Base-by-base conservation (phyloP, 805 yeast genomes). In the Candida chilensis region DNA sequence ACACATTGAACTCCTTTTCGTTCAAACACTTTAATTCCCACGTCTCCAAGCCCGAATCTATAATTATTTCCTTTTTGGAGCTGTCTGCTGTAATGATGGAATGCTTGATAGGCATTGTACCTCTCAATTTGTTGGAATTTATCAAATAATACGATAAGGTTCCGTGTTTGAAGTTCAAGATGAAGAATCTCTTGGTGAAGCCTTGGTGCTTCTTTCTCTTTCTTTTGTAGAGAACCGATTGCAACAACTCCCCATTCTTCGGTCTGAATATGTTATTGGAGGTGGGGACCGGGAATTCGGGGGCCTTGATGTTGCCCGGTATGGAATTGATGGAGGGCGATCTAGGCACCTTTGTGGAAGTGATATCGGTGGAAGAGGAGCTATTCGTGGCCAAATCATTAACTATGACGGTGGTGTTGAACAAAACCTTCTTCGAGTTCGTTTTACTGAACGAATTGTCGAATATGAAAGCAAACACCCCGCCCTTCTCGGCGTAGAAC, bases 11-110 rank as follows among this genome's bases (percentile, higher is more conserved):
- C 39, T 82, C 88, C 5, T 66, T 61, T 8, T 55, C 53, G 33
- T 65, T 74, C 28, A 64, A 57, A 0, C 96, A 83, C 43, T 82
- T 84, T 36, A 90, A 61, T 22, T 74, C 76, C 97, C 97, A 90
- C 7, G 83, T 77, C 50, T 90, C 97, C 75, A 90, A 78, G 3
- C 97, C 97, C 0, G 96, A 86, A 50, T 92, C 96, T 35, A 92
- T 70, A 27, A 80, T 76, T 26, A 92, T 76, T 44, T 83, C 79
- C 31, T 72, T 57, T 16, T 74, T 71, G 34, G 71, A 70, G 16
- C 73, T 64, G 42, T 79, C 79, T 0, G 94, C 95, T 33, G 88
- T 73, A 2, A 92, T 76, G n/a, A 82, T 82, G 3, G 94, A 77
- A 28, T 81, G 68, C 31, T 71, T 74, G 29, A 92, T 74, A 21